phyloP scores from a whole-genome alignment of 2,329 filamentous ascomycete species.

The Myriosclerotinia duriaeana region DNA sequence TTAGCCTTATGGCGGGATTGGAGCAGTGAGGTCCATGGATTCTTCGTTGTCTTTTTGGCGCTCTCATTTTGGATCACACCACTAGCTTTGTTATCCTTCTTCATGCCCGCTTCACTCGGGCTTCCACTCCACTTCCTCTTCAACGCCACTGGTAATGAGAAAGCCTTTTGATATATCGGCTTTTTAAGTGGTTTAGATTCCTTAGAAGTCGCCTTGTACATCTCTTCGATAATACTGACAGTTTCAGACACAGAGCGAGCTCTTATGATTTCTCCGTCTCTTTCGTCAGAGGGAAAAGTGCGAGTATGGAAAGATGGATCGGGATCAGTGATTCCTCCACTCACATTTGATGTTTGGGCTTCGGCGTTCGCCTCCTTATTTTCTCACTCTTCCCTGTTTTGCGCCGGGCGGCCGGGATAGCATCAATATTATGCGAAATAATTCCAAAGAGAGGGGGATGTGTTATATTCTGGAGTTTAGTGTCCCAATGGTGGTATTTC shows the following conservation, averaged over 20 bases:
- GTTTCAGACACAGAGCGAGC: not conserved
- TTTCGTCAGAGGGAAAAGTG: not conserved
- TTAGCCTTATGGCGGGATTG: too few species aligned
- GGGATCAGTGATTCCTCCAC: not conserved
- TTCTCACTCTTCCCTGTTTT: too few species aligned
- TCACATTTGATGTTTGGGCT: not conserved
- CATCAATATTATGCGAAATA: too few species aligned
- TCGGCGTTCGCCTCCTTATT: too few species aligned
- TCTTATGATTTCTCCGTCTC: not conserved
- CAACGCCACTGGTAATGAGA: not conserved
- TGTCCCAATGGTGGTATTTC: not conserved
- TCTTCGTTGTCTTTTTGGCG: not conserved
- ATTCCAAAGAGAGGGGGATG: too few species aligned
- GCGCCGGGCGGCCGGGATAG: too few species aligned
- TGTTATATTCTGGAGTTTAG: not conserved
- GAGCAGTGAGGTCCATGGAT: too few species aligned
- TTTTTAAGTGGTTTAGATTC: too few species aligned
- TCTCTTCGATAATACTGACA: not conserved
- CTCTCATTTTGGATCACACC: not conserved
- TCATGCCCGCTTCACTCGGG: too few species aligned
- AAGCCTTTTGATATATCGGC: not conserved
- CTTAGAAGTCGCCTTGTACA: not conserved
- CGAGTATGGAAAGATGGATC: not conserved
- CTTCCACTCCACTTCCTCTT: not conserved
- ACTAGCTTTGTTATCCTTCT: not conserved